Evolutionary conservation across 2,329 filamentous ascomycete genomes (phyloP).

Genomic region (Claviceps arundinis): DNA sequence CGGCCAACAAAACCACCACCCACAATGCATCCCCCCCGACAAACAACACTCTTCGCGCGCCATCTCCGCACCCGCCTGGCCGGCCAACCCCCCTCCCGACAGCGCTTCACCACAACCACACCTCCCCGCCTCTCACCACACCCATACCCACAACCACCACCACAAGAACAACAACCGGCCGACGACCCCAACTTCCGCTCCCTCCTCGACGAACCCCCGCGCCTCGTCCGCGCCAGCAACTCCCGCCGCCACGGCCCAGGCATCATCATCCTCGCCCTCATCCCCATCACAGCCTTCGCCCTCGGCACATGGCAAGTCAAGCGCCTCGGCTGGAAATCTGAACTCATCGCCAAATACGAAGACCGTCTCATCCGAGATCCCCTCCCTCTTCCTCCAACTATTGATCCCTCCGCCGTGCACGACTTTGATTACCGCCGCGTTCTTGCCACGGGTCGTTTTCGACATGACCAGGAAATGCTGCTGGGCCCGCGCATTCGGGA

Average conservation of each 20-base stretch:
- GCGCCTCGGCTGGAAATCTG: constrained; percentile 85
- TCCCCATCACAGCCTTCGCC: constrained; percentile 79
- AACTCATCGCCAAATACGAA: constrained; percentile 81
- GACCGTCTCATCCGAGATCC: constrained; percentile 79
- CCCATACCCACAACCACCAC: constrained; percentile 1
- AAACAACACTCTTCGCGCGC: constrained; percentile 7
- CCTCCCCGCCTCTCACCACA: background rate
- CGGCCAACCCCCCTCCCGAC: background rate
- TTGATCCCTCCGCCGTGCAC: constrained; percentile 68
- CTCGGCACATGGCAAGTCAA: constrained; percentile 94
- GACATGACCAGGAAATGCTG: constrained; percentile 93
- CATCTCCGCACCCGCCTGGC: constrained; percentile 10
- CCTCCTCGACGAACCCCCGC: constrained; percentile 73
- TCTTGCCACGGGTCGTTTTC: constrained; percentile 55
- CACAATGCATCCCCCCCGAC: background rate
- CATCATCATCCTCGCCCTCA: constrained; percentile 69
- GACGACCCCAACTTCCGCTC: constrained; percentile 74
- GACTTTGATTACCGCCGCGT: constrained; percentile 92
- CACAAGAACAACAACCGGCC: constrained; percentile 35
- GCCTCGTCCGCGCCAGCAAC: constrained; percentile 61
- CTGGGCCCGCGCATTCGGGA: constrained; percentile 83
- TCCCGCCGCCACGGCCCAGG: constrained; percentile 57
- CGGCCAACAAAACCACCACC: background rate
- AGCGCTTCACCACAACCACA: background rate
- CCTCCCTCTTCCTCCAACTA: constrained; percentile 67